phyloP scores from a whole-genome alignment of 345 rosid genomes.

The Raphanus raphanistrum region DNA sequence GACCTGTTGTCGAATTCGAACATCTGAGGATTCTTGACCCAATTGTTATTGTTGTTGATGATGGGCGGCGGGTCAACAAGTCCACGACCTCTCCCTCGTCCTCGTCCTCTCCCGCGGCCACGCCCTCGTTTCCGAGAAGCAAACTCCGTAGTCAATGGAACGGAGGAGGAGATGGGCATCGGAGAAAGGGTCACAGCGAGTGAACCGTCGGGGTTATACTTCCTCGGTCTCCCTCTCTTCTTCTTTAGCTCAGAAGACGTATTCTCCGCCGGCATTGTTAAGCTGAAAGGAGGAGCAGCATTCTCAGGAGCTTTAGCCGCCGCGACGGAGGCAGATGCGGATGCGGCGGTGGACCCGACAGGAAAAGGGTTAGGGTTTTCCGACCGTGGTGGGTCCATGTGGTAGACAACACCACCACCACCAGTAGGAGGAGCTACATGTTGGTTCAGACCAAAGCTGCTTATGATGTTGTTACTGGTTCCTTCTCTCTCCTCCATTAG shows the following conservation, averaged over 20 bases:
- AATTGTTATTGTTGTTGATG: constrained; percentile 30
- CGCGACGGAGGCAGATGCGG: constrained; percentile 5
- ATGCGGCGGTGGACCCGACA: constrained; percentile 29
- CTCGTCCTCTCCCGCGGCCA: constrained; percentile 60
- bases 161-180: constrained; percentile 83
- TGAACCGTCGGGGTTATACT: constrained; percentile 71
- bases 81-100: constrained; percentile 62
- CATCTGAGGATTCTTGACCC: constrained; percentile 61
- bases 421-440: constrained; percentile 54
- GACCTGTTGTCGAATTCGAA: constrained; percentile 51
- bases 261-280: constrained; percentile 39
- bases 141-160: constrained; percentile 64
- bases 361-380: constrained; percentile 49
- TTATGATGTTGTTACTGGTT: constrained; percentile 33
- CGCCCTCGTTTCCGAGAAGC: constrained; percentile 59
- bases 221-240: constrained; percentile 93
- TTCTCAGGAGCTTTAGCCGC: constrained; percentile 22
- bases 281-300: constrained; percentile 28
- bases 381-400: constrained; percentile 43
- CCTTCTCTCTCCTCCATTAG: constrained; percentile 70
- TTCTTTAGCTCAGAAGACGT: constrained; percentile 54
- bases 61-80: constrained; percentile 33
- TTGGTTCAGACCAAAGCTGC: constrained; percentile 45
- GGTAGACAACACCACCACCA: constrained; percentile 41
- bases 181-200: constrained; percentile 66